Evolutionary conservation across 2,329 filamentous ascomycete genomes (phyloP).

Genomic region (Byssochlamys sp.): DNA sequence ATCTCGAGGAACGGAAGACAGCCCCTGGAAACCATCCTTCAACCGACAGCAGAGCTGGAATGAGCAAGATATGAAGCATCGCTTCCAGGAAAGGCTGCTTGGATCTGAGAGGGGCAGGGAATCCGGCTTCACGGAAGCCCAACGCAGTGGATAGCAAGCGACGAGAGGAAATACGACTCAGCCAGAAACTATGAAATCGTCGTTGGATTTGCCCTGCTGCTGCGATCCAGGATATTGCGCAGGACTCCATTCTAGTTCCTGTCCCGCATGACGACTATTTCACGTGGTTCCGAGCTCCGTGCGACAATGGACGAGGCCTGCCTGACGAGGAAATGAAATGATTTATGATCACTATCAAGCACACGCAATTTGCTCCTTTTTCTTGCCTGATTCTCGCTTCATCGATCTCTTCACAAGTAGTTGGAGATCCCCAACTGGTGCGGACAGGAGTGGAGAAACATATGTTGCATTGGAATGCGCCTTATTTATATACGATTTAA

Average conservation of each 20-base stretch:
- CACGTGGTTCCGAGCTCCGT: not conserved
- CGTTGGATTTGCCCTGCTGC: not conserved
- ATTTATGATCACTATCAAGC: not conserved
- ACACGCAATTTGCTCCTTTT: not conserved
- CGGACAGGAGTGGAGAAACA: not conserved
- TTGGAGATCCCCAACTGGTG: not conserved
- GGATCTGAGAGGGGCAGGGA: slow-evolving; percentile 34
- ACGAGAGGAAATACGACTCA: not conserved
- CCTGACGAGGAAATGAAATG: not conserved
- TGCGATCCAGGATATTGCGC: not conserved
- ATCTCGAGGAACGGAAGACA: slow-evolving; percentile 1
- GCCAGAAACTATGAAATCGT: not conserved
- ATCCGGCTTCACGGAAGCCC: slow-evolving; percentile 51
- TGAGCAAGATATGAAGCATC: slow-evolving; percentile 49
- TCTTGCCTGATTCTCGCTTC: not conserved
- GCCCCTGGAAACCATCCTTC: slow-evolving; percentile 21
- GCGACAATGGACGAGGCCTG: not conserved
- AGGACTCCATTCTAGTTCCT: not conserved
- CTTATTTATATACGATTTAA: not conserved
- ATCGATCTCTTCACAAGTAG: not conserved
- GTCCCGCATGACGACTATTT: not conserved
- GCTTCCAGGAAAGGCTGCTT: slow-evolving; percentile 36
- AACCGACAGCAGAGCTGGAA: slow-evolving; percentile 28
- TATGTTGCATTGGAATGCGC: not conserved
- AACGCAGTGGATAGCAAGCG: not conserved